Conservation (phyloP, 352 stramenopile genomes). For the Globisporangium sylvaticum region DNA sequence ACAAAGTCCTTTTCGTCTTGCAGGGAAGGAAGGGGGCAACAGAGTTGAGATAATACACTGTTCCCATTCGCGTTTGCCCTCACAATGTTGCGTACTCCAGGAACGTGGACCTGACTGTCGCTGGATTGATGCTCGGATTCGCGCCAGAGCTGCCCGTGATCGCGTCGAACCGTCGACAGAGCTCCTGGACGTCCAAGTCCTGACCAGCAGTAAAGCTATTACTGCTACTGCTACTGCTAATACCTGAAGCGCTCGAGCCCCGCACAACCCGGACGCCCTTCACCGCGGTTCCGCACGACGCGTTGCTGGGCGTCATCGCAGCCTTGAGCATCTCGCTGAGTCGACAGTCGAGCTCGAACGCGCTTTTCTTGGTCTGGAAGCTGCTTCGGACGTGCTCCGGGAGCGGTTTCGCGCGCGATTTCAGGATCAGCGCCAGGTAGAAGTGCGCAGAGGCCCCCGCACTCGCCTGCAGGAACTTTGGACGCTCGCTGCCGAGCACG, state of each 20-base stretch:
- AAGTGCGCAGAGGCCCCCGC: conserved; percentile 40
- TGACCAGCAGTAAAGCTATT: neutral
- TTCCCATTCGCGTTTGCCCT: no score
- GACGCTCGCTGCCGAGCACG: conserved; percentile 41
- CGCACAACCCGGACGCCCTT: conserved; percentile 47
- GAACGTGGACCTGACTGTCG: conserved; percentile 25
- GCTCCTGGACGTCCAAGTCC: conserved; percentile 20
- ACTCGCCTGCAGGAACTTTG: conserved; percentile 53
- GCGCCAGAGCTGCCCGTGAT: conserved; percentile 25
- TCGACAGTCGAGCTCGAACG: conserved; percentile 53
- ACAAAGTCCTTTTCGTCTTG: no score
- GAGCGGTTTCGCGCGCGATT: conserved; percentile 28
- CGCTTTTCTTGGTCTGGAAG: conserved; percentile 21
- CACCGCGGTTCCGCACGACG: conserved; percentile 46
- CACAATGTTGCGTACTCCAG: conserved; percentile 24
- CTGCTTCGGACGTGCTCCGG: conserved; percentile 20
- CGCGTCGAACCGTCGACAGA: conserved; percentile 34
- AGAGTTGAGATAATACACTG: no score
- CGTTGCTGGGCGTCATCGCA: conserved; percentile 25
- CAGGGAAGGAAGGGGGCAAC: no score
- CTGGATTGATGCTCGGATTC: conserved; percentile 3
- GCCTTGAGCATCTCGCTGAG: conserved; percentile 45
- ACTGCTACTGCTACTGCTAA: neutral
- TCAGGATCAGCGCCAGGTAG: conserved; percentile 57
- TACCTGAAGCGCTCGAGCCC: conserved; percentile 6